Evolutionary conservation across 1,284 basidiomycete species (phyloP).

Genomic region (Moesziomyces parantarcticus): DNA sequence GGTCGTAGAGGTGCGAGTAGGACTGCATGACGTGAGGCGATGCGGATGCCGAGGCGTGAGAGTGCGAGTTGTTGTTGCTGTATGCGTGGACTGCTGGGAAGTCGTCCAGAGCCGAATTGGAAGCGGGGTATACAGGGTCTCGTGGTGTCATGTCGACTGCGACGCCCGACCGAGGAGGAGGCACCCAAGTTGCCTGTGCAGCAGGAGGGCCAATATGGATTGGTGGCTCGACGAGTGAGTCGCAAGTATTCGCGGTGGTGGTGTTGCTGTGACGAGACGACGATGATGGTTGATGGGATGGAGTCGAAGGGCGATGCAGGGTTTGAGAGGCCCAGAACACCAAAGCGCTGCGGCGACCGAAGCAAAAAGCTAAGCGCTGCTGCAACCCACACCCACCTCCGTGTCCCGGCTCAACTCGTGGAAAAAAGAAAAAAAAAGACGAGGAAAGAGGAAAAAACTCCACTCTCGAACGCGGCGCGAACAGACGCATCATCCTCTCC

Average conservation of each 20-base stretch:
- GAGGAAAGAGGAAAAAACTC: slow-evolving; percentile 7
- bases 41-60: background rate
- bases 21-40: slow-evolving; percentile 29
- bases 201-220: background rate
- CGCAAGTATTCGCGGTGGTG: too few relatives aligned
- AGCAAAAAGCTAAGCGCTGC: background rate
- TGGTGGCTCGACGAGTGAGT: too few relatives aligned
- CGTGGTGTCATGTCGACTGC: slow-evolving; percentile 1
- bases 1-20: slow-evolving; percentile 48
- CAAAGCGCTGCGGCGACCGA: background rate
- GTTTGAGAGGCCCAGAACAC: background rate
- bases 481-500: too few relatives aligned
- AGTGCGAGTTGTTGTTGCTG: background rate
- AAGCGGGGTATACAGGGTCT: background rate
- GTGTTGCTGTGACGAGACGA: background rate
- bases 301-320: slow-evolving; percentile 1
- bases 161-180: background rate
- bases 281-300: slow-evolving; percentile 1
- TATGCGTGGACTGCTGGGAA: background rate
- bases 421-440: slow-evolving; percentile 3
- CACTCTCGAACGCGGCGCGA: background rate
- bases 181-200: background rate
- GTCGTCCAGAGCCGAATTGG: background rate
- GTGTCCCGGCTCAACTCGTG: too few relatives aligned
- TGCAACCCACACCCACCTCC: background rate